A percentile compares a stretch with the other conserved stretches of the same genome.
Evolutionary conservation across 2,329 filamentous ascomycete species (phyloP).

Genomic region (Emergomyces pasteurianus): DNA sequence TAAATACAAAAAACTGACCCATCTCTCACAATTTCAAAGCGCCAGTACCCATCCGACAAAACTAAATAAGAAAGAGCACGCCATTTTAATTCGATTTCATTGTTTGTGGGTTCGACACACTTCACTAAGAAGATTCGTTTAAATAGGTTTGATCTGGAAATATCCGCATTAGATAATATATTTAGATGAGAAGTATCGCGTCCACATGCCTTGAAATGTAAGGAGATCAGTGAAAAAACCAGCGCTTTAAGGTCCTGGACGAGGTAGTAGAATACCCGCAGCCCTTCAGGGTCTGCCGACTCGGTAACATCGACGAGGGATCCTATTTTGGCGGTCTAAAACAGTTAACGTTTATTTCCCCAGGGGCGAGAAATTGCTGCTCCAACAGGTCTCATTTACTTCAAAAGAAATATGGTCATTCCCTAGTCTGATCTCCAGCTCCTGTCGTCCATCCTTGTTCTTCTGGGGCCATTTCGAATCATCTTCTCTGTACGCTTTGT

Average conservation of each 20-base stretch:
- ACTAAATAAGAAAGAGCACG: not conserved
- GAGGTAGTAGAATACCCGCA: conserved; percentile 96
- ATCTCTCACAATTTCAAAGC: not conserved
- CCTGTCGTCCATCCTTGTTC: conserved; percentile 96
- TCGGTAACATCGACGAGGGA: conserved; percentile 94
- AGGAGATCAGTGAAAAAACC: conserved; percentile 87
- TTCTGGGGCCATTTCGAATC: conserved; percentile 98
- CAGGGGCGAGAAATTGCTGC: not conserved
- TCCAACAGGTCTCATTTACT: conserved; percentile 39
- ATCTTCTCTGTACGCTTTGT: conserved; percentile 60
- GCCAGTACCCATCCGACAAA: not conserved
- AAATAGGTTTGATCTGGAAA: conserved; percentile 40
- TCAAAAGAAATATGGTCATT: conserved; percentile 97
- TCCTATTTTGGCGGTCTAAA: conserved; percentile 90
- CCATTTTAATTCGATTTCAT: not conserved
- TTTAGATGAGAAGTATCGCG: conserved; percentile 14
- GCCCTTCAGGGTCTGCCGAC: conserved; percentile 86
- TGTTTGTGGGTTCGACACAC: not conserved
- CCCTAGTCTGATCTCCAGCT: conserved; percentile 85
- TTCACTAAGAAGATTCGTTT: conserved; percentile 11
- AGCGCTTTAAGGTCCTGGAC: conserved; percentile 95
- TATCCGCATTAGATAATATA: not conserved
- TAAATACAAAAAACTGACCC: not conserved
- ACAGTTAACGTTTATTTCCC: not conserved
- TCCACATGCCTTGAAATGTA: conserved; percentile 76